Percentiles rank a stretch among this genome's conserved stretches.
Evolutionary conservation across 176 grass and related monocot species (phyloP).

Genomic region (Dendrocalamus sinicus): DNA sequence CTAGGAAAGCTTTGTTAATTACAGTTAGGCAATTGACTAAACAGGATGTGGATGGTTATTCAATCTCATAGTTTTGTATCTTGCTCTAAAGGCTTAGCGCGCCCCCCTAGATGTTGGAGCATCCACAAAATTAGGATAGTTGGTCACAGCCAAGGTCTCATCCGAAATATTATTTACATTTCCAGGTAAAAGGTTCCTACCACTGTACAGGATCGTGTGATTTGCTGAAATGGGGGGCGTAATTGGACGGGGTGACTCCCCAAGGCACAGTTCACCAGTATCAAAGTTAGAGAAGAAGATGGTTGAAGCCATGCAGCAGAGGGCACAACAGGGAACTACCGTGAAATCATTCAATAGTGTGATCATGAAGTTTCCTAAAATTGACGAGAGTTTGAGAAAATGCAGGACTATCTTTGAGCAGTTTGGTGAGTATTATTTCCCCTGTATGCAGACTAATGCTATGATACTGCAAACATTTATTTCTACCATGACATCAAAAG

Average conservation of each 20-base stretch:
- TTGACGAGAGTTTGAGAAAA: constrained; percentile 85
- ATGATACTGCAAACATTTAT: not conserved
- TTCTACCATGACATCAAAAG: not conserved
- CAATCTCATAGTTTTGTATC: not conserved
- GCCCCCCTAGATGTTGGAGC: not conserved
- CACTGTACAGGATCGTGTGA: not conserved
- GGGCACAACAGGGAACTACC: constrained; percentile 80
- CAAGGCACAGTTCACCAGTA: constrained; percentile 56
- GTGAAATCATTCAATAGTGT: constrained; percentile 90
- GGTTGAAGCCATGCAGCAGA: constrained; percentile 94
- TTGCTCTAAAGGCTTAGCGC: constrained; percentile 1
- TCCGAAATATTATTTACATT: not conserved
- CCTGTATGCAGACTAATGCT: constrained; percentile 1
- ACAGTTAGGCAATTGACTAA: constrained; percentile 1
- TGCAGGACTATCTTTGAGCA: constrained; percentile 94
- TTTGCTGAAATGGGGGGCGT: constrained; percentile 69
- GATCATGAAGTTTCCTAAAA: constrained; percentile 97
- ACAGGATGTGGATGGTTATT: not conserved
- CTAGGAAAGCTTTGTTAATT: not conserved
- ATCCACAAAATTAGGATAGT: constrained; percentile 6
- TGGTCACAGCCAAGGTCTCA: not conserved
- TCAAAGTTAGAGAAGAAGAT: constrained; percentile 92
- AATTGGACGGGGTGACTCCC: constrained; percentile 60
- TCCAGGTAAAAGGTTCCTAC: constrained; percentile 31
- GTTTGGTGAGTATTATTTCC: constrained; percentile 71